Percentiles rank a stretch among this genome's conserved stretches.
These are phyloP conservation scores for Zymoseptoria ardabiliae DNA, from an alignment of 2,329 filamentous ascomycete genomes.

Conservation along the genomic window DNA sequence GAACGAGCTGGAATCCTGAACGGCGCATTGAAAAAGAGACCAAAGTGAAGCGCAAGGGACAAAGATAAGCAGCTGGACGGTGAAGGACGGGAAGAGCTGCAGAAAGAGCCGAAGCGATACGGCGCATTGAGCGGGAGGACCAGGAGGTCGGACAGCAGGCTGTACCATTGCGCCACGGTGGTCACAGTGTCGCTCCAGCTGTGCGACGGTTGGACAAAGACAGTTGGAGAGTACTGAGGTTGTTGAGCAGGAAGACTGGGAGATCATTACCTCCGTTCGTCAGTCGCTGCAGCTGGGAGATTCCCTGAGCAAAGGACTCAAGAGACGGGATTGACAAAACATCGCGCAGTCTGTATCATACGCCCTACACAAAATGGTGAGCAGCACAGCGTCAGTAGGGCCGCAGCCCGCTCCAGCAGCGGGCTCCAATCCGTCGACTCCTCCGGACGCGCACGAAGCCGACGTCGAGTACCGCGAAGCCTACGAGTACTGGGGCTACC, in stretches of 20 bases:
- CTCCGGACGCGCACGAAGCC: constrained; percentile 18
- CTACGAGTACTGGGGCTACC: constrained; percentile 44
- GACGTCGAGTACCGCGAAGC: constrained; percentile 35
- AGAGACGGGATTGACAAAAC: not conserved
- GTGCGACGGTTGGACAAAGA: not conserved
- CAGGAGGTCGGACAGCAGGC: not conserved
- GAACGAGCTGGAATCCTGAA: too few relatives aligned
- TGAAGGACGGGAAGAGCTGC: not conserved
- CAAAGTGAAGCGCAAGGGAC: not conserved
- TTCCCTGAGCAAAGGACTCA: not conserved
- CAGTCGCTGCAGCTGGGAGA: too few relatives aligned
- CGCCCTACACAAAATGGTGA: not conserved
- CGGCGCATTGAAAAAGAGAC: too few relatives aligned
- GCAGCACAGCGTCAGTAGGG: not conserved
- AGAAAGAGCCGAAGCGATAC: not conserved
- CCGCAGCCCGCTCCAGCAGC: not conserved
- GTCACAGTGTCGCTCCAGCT: not conserved
- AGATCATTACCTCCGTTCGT: too few relatives aligned
- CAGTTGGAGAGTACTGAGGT: not conserved
- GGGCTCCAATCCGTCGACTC: not conserved
- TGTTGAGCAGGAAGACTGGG: not conserved
- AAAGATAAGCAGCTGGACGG: not conserved
- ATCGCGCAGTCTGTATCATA: not conserved
- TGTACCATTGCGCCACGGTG: not conserved
- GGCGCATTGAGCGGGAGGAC: not conserved